phyloP scores from a whole-genome alignment of 805 yeast genomes.

The Yarrowia alimentaria region DNA sequence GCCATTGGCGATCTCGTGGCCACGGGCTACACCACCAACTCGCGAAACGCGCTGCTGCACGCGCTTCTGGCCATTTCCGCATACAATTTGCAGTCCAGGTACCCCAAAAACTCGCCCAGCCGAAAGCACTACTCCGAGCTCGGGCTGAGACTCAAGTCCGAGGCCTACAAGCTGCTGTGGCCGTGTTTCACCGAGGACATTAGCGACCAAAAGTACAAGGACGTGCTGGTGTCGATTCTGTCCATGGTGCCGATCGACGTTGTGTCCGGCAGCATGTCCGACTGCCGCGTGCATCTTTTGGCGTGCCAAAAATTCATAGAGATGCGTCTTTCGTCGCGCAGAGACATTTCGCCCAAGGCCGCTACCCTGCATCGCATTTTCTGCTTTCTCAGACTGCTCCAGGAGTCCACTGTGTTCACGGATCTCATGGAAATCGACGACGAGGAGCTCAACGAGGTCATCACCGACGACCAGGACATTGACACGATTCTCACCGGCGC shows the following conservation, averaged over 20 bases:
- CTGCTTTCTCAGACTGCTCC: conserved; percentile 69
- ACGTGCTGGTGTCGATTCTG: conserved; percentile 74
- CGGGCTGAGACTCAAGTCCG: conserved; percentile 71
- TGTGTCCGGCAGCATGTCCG: conserved; percentile 89
- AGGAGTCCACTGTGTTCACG: conserved; percentile 61
- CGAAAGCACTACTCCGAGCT: conserved; percentile 68
- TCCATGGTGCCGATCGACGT: conserved; percentile 87
- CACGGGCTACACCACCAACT: conserved; percentile 68
- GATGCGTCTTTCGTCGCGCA: conserved; percentile 63
- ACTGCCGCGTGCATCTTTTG: conserved; percentile 69
- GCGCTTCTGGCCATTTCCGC: conserved; percentile 81
- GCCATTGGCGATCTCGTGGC: conserved; percentile 81
- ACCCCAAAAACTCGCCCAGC: conserved; percentile 61
- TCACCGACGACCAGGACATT: conserved; percentile 21
- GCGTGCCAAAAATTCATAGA: conserved; percentile 75
- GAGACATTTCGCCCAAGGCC: conserved; percentile 71
- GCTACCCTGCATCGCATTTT: conserved; percentile 73
- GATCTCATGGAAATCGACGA: conserved; percentile 30
- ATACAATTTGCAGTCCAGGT: conserved; percentile 72
- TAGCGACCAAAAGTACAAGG: conserved; percentile 70
- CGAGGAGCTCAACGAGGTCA: conserved; percentile 31
- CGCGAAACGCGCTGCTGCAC: conserved; percentile 73
- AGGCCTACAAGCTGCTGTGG: conserved; percentile 67
- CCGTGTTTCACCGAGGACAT: conserved; percentile 52
- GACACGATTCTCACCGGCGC: conserved; percentile 25